Base-by-base conservation (phyloP, 805 yeast genomes). In the Ogataea trehaloabstinens region DNA sequence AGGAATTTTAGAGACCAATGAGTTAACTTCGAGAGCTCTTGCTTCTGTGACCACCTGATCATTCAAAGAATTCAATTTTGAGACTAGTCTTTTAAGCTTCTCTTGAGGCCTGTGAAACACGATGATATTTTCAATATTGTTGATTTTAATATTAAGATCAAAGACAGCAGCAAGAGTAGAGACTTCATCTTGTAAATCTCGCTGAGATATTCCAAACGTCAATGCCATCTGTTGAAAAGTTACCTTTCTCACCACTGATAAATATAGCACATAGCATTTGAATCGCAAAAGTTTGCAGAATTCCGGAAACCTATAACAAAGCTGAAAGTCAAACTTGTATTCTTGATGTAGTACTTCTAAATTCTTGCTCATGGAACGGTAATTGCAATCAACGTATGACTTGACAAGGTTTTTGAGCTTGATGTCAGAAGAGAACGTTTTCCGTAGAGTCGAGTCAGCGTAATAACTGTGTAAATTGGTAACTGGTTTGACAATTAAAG, bases 211-310 rank as follows among this genome's bases (percentile, higher is more conserved):
- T 3, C 54, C 53, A 33, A 63, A 51, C 19, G 44, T 45, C 5
- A 6, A 6, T 12, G 49, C 39, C 41, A 63, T 38, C 25, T 55
- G 57, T 2, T 28, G 32, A 5, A 58, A 24, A 2, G 49, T 24
- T 11, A 54, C 58, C 24, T 38, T 38, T 10, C 54, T 49, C 21
- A 59, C 42, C 12, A 64, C 36, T 0, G 69, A 61, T 2, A 70
- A 45, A 35, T 66, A 70, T 4, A 57, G 46, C 4, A 55, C 31
- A 35, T 59, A 60, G 2, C 55, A 49, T 41, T 60, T 63, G 28
- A 53, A 49, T 39, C 66, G 49, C 17, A 66, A 36, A 3, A 49
- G 42, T n/a, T 50, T 42, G 31, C 42, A 42, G 19, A 64, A 44
- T 16, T 41, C 44, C 4, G 37, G 19, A 53, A 62, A 64, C 4